A percentile compares a stretch with the other conserved stretches of the same genome.
Conservation (phyloP, 2,329 filamentous ascomycete species). For the Xylaria sp. region DNA sequence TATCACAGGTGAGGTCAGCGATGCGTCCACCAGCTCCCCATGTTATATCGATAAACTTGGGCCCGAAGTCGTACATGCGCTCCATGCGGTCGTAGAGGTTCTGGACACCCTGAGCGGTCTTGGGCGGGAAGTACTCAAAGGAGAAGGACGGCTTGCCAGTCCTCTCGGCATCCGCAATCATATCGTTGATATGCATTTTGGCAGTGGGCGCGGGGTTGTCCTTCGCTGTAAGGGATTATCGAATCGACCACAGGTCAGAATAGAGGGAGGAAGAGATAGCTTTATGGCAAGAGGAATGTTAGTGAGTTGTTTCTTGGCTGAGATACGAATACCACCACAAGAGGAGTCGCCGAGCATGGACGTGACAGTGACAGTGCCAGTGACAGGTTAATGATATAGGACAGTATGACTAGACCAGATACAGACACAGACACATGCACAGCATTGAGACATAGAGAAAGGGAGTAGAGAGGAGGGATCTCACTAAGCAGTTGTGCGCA, state of each 20-base stretch:
- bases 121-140: slow-evolving; percentile 98
- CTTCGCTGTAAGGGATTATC: neutral
- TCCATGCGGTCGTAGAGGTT: slow-evolving; percentile 99
- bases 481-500: slow-evolving; percentile 13
- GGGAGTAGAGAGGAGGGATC: slow-evolving; percentile 3
- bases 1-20: slow-evolving; percentile 90
- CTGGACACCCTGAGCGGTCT: slow-evolving; percentile 95
- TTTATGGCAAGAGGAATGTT: slow-evolving; percentile 1
- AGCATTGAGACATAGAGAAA: neutral
- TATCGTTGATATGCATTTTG: slow-evolving; percentile 93
- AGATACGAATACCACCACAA: neutral
- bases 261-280: neutral
- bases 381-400: neutral
- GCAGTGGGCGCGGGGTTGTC: slow-evolving; percentile 8
- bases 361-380: neutral
- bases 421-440: neutral
- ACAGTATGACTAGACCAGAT: neutral
- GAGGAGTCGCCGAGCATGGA: neutral
- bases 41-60: slow-evolving; percentile 95
- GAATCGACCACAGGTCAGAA: slow-evolving; percentile 6
- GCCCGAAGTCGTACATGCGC: slow-evolving; percentile 91
- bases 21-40: slow-evolving; percentile 94
- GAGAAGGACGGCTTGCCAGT: slow-evolving; percentile 85
- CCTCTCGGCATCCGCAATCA: slow-evolving; percentile 75
- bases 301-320: slow-evolving; percentile 3